Base-by-base conservation (phyloP, 2,329 filamentous ascomycete species). In the Lachnellula arida region DNA sequence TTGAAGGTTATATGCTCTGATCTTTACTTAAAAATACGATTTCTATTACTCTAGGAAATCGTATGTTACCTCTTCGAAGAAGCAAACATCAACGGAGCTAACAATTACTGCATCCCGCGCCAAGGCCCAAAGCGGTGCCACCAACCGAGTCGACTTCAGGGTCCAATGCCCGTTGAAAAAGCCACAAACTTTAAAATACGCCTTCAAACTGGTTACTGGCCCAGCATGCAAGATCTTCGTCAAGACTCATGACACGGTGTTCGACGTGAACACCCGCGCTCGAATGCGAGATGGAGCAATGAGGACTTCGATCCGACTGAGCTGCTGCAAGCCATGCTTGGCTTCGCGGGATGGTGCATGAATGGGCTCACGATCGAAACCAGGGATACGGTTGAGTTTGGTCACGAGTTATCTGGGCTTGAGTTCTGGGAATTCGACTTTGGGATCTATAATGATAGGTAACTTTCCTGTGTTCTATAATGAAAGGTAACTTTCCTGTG, bases 371-470 rank as follows among this genome's bases (percentile, higher is more conserved):
- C 22, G 42, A 53, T 32, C 35, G 23, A 35, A 46, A 23, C 42
- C 55, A 59, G 58, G 63, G 72, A 59, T 58, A 51, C 75, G 71
- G 70, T 69, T 67, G 67, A 75, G 74, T 61, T 75, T 70, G 57
- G 66, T 69, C 39, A 70, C 68, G 49, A 75, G 74, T 62, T 75
- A 71, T 61, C 68, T 70, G 46, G 71, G 68, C 0, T 59, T 75
- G 34, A 71, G 68, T 15, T 74, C 75, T 58, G 81, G 3, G 17
- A 76, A 75, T 61, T 76, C 73, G 73, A 74, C 71, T 1, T 54
- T 74, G 47, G 74, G 73, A 12, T 68, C 67, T 51, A 71, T 67
- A 17, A 71, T 74, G 71, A 62, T 74, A 49, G 74, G 73, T 17
- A 42, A 17, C 11, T 11, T 39, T 9, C 17, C 47, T 11, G 12